These are phyloP conservation scores for Thymus mandschuricus DNA, from an alignment of 257 asterid genomes.

Conservation along the genomic window DNA sequence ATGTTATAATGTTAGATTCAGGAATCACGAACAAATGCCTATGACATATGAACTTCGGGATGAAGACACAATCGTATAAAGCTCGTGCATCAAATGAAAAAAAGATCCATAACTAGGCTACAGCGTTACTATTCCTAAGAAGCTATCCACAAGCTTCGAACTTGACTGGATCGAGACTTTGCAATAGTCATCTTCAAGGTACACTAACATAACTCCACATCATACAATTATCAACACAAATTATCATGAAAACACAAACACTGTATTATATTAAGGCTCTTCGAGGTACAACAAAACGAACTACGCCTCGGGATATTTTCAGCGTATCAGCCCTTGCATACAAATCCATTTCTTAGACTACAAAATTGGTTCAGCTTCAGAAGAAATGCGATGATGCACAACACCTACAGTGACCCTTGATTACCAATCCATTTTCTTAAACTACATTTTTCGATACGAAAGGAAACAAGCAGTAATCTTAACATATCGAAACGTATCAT, in stretches of 20 bases:
- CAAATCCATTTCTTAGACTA: neutral
- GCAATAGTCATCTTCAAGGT: neutral
- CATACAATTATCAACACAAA: neutral
- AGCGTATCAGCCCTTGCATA: neutral
- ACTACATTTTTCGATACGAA: neutral
- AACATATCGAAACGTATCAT: neutral
- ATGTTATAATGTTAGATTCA: neutral
- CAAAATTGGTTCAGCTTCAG: neutral
- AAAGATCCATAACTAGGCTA: no score
- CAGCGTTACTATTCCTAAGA: neutral
- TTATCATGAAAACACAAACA: neutral
- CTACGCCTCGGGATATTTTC: neutral
- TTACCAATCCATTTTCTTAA: neutral
- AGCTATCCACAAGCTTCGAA: neutral
- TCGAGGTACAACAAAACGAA: neutral
- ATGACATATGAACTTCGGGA: neutral
- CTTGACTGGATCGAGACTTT: no score
- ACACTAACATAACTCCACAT: neutral
- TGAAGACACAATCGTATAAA: constrained; percentile 9
- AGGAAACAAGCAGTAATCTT: neutral
- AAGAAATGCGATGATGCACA: constrained; percentile 2
- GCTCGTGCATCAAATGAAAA: neutral
- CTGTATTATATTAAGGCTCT: neutral
- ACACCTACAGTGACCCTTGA: neutral
- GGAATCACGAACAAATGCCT: neutral